A percentile compares a stretch with the other conserved stretches of the same genome.
Evolutionary conservation across 148 eudicot genomes (phyloP).

Genomic region (Silene latifolia): DNA sequence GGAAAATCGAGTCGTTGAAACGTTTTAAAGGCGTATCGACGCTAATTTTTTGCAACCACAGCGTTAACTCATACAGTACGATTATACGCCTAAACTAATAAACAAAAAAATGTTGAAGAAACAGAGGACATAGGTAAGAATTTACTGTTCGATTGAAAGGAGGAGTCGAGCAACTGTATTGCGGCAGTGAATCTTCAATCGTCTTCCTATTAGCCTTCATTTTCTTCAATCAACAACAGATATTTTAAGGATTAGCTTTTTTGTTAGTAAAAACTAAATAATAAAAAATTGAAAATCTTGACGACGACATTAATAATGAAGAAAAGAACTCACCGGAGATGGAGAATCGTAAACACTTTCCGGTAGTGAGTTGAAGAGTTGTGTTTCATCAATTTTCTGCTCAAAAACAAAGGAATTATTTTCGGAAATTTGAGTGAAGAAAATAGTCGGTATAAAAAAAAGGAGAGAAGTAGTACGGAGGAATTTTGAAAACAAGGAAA

Average conservation of each 20-base stretch:
- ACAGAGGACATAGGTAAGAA: conserved; percentile 4
- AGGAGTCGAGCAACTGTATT: conserved; percentile 10
- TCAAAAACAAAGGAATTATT: neutral
- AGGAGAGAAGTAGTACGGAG: neutral
- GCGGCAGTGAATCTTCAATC: conserved; percentile 11
- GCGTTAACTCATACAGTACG: neutral
- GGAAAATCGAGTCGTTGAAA: neutral
- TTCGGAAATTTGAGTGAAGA: neutral
- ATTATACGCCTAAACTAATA: neutral
- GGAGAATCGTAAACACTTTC: conserved; percentile 18
- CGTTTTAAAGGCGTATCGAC: neutral
- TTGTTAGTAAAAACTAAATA: neutral
- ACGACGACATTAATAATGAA: neutral
- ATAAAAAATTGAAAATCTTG: neutral
- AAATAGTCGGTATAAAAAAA: neutral
- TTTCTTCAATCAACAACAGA: conserved; percentile 5
- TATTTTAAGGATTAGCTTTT: too few species aligned
- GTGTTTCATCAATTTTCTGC: conserved; percentile 15
- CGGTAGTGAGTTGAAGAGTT: conserved; percentile 16
- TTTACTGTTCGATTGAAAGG: conserved; percentile 3
- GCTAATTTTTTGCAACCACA: neutral
- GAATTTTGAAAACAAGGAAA: conserved; percentile 1
- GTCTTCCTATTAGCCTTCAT: conserved; percentile 8
- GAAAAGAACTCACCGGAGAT: conserved; percentile 6
- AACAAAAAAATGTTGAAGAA: too few species aligned